Evolutionary conservation across 106 monocot genomes (phyloP).

Genomic region (Platanthera guangdongensis): DNA sequence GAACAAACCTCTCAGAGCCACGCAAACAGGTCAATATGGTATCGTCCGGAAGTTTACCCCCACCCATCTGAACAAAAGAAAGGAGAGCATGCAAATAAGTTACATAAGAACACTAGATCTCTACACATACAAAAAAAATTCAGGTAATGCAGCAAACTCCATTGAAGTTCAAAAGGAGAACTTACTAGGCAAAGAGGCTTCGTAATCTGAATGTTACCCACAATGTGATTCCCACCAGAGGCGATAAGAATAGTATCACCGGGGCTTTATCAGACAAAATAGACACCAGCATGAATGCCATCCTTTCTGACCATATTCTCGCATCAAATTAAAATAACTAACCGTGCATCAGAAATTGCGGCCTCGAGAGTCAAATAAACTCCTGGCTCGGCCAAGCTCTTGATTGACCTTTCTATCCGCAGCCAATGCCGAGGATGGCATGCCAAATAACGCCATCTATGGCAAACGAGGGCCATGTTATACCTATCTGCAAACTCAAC

Average conservation of each 20-base stretch:
- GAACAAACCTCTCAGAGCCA: conserved; percentile 74
- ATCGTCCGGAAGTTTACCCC: conserved; percentile 77
- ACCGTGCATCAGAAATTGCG: conserved; percentile 91
- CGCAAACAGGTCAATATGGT: conserved; percentile 87
- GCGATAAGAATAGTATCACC: conserved; percentile 94
- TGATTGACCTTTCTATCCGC: conserved; percentile 71
- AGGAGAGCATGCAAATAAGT: not conserved
- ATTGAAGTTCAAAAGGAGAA: conserved; percentile 9
- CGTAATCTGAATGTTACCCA: conserved; percentile 70
- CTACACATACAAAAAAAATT: not conserved
- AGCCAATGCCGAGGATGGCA: conserved; percentile 93
- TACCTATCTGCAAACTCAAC: conserved; percentile 80
- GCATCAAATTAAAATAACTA: conserved; percentile 8
- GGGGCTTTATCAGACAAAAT: conserved; percentile 48
- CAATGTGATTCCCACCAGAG: conserved; percentile 60
- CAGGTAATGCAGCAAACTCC: not conserved
- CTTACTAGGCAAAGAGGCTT: conserved; percentile 95
- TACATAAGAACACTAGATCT: not conserved
- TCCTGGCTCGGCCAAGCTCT: conserved; percentile 41
- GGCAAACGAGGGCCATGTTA: conserved; percentile 96
- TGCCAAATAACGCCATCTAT: conserved; percentile 83
- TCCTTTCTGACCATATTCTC: not conserved
- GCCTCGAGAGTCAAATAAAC: conserved; percentile 63
- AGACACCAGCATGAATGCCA: conserved; percentile 12
- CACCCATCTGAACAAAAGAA: conserved; percentile 60